These are phyloP conservation scores for Coprinopsis sp. DNA, from an alignment of 768 basidiomycete genomes.

Conservation along the genomic window DNA sequence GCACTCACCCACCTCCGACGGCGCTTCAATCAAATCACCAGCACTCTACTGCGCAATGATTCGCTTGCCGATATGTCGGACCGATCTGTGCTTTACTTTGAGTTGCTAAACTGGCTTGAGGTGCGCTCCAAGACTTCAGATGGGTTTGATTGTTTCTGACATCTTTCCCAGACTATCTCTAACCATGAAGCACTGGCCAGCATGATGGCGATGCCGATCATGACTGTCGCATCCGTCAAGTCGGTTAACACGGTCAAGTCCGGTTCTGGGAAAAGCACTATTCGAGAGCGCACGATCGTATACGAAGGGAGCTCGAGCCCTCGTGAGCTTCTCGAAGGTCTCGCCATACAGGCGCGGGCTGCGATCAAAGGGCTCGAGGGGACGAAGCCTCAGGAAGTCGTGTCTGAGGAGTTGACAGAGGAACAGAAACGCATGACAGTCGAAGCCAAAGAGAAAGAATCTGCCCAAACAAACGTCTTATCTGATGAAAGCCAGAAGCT, in stretches of 20 bases:
- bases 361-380: conserved; percentile 85
- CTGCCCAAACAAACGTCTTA: conserved; percentile 42
- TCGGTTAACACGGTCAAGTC: conserved; percentile 54
- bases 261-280: conserved; percentile 39
- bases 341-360: conserved; percentile 89
- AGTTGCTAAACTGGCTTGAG: conserved; percentile 90
- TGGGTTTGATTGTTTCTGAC: conserved; percentile 6
- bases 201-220: conserved; percentile 97
- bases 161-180: conserved; percentile 68
- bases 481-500: conserved; percentile 78
- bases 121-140: conserved; percentile 35
- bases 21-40: conserved; percentile 85
- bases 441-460: conserved; percentile 60
- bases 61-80: conserved; percentile 94
- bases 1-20: conserved; percentile 87
- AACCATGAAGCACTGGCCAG: conserved; percentile 89
- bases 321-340: conserved; percentile 85
- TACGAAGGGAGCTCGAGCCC: conserved; percentile 92
- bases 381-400: conserved; percentile 42
- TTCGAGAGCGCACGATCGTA: conserved; percentile 76
- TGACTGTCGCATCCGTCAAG: conserved; percentile 74
- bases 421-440: conserved; percentile 85
- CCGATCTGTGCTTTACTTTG: conserved; percentile 77
- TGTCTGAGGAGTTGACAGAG: conserved; percentile 72
- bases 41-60: conserved; percentile 83